Evolutionary conservation across 2,329 filamentous ascomycete genomes (phyloP), one percentile per base, ranked within the genome.

Genomic region (Diaporthe citriasiana): DNA sequence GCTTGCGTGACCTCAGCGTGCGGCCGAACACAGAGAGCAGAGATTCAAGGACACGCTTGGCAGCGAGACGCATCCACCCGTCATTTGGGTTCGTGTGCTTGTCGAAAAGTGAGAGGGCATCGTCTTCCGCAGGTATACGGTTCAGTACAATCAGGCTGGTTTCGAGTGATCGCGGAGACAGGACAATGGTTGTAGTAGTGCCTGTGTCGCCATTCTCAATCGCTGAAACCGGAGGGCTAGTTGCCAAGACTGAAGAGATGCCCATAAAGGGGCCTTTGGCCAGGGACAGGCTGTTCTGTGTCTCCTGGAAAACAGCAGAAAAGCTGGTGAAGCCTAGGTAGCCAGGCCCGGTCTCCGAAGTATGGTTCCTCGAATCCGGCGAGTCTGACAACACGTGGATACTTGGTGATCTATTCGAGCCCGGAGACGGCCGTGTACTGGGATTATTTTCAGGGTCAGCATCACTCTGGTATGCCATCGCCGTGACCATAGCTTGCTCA

Each of bases 261-360:
- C 63, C 27, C 25, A 45, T 72, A 60, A 72, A 73, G 69, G 76
- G 73, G 50, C 76, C 79, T 68, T 82, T 79, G 13, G 82, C 77
- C 7, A 83, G 79, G 6, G 81, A 83, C 3, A 86, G 77, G 25
- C 81, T 85, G 53, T 82, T 82, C 12, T 83, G 80, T 0, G 85
- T 84, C 72, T 86, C 85, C 30, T 84, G 83, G 63, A 83, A 84
- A 30, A 86, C 83, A 19, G 82, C 80, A 63, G 80, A 83, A 75
- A 84, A 84, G 72, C 84, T 86, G 3, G 84, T 86, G 76, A 83
- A 85, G 70, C 85, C 85, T n/a, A 87, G 80, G 78, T 86, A 86
- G 1, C 85, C 85, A 47, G 78, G 74, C 35, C 77, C 68, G 2
- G 76, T 66, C 19, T 69, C 76, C 45, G 71, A 70, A 10, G 42